phyloP scores from a whole-genome alignment of 2,329 filamentous ascomycete species.

The Claviceps maximensis region DNA sequence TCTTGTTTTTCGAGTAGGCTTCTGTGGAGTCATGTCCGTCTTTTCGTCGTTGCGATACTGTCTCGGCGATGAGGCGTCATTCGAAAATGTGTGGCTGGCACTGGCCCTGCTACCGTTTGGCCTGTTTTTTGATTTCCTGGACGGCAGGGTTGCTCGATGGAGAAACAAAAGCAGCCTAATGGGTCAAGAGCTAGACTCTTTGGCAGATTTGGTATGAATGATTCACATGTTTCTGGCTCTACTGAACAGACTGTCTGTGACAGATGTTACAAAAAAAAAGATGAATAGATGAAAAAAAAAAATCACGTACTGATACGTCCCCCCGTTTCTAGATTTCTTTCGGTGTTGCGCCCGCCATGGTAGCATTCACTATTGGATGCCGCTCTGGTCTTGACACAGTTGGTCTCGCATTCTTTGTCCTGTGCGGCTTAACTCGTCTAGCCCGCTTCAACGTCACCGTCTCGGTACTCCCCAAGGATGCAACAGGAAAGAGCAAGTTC shows the following conservation, averaged over 20 bases:
- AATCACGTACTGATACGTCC: not conserved
- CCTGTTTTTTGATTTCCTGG: slow-evolving; percentile 95
- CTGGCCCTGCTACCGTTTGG: slow-evolving; percentile 83
- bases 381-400: slow-evolving; percentile 76
- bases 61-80: slow-evolving; percentile 53
- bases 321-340: slow-evolving; percentile 73
- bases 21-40: slow-evolving; percentile 88
- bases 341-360: slow-evolving; percentile 75
- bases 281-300: not conserved
- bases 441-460: slow-evolving; percentile 98
- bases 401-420: slow-evolving; percentile 73
- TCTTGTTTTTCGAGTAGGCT: slow-evolving; percentile 32
- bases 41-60: slow-evolving; percentile 93
- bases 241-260: not conserved
- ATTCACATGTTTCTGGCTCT: not conserved
- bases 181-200: slow-evolving; percentile 92
- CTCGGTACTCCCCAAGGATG: slow-evolving; percentile 78
- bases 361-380: slow-evolving; percentile 79
- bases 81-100: slow-evolving; percentile 65
- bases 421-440: slow-evolving; percentile 84
- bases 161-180: slow-evolving; percentile 93
- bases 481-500: slow-evolving; percentile 79
- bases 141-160: slow-evolving; percentile 93
- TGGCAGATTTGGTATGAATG: slow-evolving; percentile 72
- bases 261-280: not conserved